Conservation (phyloP, 768 basidiomycete species). For the Tylopilus rubrobrunneus region DNA sequence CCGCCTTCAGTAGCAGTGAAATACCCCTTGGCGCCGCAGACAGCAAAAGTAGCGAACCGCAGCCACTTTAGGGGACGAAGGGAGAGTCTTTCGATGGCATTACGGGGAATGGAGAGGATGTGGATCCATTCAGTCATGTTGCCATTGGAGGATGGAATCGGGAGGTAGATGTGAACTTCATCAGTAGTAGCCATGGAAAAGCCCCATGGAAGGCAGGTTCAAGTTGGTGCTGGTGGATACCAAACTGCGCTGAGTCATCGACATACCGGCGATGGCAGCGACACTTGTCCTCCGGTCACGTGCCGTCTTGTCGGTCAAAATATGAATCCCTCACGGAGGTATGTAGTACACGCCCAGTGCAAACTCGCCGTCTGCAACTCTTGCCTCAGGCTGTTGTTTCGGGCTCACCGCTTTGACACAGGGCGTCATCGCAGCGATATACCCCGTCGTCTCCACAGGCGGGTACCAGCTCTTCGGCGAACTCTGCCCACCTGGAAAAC, state of each 20-base stretch:
- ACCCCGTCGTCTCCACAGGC: conserved; percentile 60
- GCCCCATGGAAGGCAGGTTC: no score
- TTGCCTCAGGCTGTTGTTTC: background rate
- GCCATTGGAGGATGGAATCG: no score
- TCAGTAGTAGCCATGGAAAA: no score
- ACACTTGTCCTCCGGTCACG: background rate
- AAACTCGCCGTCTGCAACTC: conserved; percentile 6
- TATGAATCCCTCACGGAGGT: conserved; percentile 65
- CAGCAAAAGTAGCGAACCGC: no score
- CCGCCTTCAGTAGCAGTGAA: background rate
- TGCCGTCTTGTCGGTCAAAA: conserved; percentile 63
- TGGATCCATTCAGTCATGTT: no score
- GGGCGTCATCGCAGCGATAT: conserved; percentile 67
- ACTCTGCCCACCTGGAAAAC: conserved; percentile 65
- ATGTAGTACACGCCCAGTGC: conserved; percentile 54
- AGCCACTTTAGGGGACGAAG: no score
- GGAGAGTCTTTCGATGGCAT: no score
- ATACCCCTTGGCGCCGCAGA: background rate
- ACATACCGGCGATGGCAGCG: no score
- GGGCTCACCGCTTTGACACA: conserved; percentile 17
- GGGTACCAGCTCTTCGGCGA: conserved; percentile 62
- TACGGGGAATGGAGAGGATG: no score
- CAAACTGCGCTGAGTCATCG: no score
- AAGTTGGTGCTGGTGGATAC: no score
- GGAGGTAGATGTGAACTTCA: no score